phyloP scores from a whole-genome alignment of 2,329 filamentous ascomycete species.

The Nannizziopsis arthrosporioides region DNA sequence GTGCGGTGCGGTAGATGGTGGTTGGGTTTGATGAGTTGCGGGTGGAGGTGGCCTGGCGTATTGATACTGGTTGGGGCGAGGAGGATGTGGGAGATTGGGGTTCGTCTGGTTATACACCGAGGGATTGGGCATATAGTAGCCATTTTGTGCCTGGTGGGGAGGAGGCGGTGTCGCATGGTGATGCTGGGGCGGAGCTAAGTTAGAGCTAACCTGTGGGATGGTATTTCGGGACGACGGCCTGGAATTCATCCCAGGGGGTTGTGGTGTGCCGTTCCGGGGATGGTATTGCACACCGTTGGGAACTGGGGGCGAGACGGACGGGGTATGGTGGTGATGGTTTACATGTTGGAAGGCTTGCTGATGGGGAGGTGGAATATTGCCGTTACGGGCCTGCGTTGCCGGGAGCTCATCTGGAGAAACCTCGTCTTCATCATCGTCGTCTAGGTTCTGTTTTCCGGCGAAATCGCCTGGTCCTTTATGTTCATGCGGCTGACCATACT shows the following conservation, averaged over 20 bases:
- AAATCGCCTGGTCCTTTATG: conserved; percentile 94
- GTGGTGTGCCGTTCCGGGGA: conserved; percentile 66
- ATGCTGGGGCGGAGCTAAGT: conserved; percentile 54
- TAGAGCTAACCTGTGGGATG: conserved; percentile 61
- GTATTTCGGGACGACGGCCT: conserved; percentile 71
- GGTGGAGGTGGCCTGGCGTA: conserved; percentile 25
- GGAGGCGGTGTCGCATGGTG: conserved; percentile 49
- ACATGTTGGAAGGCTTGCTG: conserved; percentile 41
- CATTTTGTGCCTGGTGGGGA: conserved; percentile 42
- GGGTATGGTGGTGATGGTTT: conserved; percentile 49
- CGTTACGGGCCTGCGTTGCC: conserved; percentile 36
- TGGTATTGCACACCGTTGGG: conserved; percentile 62
- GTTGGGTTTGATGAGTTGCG: conserved; percentile 5
- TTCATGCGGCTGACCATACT: conserved; percentile 90
- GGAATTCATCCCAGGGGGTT: conserved; percentile 55
- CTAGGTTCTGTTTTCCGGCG: conserved; percentile 61
- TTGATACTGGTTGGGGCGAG: conserved; percentile 34
- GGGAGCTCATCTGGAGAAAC: conserved; percentile 54
- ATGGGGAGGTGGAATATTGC: conserved; percentile 50
- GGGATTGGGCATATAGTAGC: conserved; percentile 76
- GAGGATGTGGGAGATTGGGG: conserved; percentile 36
- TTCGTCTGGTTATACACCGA: conserved; percentile 64
- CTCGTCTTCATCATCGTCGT: conserved; percentile 68
- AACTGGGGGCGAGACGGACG: conserved; percentile 80
- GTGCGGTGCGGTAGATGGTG: conserved; percentile 4